Base-by-base conservation (phyloP, 495 filamentous ascomycete genomes). In the Cercophora sp. region DNA sequence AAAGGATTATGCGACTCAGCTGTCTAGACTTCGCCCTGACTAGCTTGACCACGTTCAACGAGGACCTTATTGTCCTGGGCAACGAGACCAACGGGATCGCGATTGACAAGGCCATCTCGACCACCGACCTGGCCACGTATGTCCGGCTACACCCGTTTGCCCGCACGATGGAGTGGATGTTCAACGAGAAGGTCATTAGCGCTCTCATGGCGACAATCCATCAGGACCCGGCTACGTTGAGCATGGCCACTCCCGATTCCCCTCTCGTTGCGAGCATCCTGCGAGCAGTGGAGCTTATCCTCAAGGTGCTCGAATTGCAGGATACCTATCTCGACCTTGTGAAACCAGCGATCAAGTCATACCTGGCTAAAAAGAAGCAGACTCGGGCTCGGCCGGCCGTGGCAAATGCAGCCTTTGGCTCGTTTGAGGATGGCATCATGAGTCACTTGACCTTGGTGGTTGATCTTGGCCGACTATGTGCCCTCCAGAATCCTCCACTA, bases 111-210 rank as follows among this genome's bases (percentile, higher is more conserved):
- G 81, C 84, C 5, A 85, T 92, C 52, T 76, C 81, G 36, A 73
- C 86, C 25, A 85, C 84, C 2, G 85, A 83, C 16, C 69, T 97
- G 22, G 75, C 81, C 40, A 75, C 76, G 13, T 99, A 99, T 59
- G 79, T 89, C 49, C 80, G 83, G 5, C 77, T 96, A 20, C 93
- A 99, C 70, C 90, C 93, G 8, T 96, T 96, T 59, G 83, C 87
- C 16, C 82, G 93, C 31, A 87, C 91, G 19, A 93, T 96, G 83
- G 94, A 97, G 65, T 97, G 94, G 88, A 78, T 97, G 66, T 96
- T 95, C 64, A 96, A 95, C 59, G 88, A 93, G 57, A 89, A 88
- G 55, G 89, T 96, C 20, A 78, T 96, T 48, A 78, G 78, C 55
- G 81, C 83, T 18, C 67, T 99, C 11, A 90, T 96, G 62, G 75